Evolutionary conservation across 805 yeast species (phyloP), one percentile per base, ranked within the genome.

Genomic region (Starmerella roubikii): DNA sequence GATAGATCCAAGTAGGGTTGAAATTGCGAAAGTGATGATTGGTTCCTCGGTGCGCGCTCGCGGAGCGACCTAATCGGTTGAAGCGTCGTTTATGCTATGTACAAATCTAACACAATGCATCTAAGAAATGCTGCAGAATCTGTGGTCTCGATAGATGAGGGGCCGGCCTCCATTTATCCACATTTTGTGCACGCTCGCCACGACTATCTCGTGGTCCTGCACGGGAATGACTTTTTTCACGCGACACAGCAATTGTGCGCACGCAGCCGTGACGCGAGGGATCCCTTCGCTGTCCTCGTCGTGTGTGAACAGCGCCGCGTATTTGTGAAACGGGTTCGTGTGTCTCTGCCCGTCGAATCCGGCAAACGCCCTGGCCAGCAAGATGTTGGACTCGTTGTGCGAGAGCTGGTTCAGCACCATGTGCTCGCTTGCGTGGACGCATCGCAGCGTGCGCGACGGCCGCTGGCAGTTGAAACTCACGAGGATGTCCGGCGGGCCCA

Each of bases 151-250:
- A 30, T 48, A 48, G 4, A 47, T 23, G 17, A 46, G 17, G 12
- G 50, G 47, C 10, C 15, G n/a, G 9, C 25, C 35, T 4, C 29
- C 32, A 22, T 34, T 24, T 19, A 32, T 4, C 37, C 39, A 26
- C 20, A 48, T 30, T 2, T 36, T 35, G n/a, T 34, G 27, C 4
- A 88, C 93, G 43, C 72, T 68, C 3, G 83, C 94, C 4, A 85
- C 73, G 91, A 95, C 83, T 3, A 88, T 74, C 54, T 86, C 94
- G 59, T 88, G 97, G 53, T 80, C 84, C 44, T 80, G 85, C 1
- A 84, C 77, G 10, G 46, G 42, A n/a, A 54, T 26, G 12, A 50
- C 46, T 24, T 49, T 35, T 24, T 40, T 31, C 6, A 51, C 45
- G 25, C 39, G 36, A 35, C 64, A 60, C 27, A 54, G 46, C 32